Evolutionary conservation across 2,329 filamentous ascomycete genomes (phyloP), one percentile per base, ranked within the genome.

Genomic region (Diaporthe capsici): DNA sequence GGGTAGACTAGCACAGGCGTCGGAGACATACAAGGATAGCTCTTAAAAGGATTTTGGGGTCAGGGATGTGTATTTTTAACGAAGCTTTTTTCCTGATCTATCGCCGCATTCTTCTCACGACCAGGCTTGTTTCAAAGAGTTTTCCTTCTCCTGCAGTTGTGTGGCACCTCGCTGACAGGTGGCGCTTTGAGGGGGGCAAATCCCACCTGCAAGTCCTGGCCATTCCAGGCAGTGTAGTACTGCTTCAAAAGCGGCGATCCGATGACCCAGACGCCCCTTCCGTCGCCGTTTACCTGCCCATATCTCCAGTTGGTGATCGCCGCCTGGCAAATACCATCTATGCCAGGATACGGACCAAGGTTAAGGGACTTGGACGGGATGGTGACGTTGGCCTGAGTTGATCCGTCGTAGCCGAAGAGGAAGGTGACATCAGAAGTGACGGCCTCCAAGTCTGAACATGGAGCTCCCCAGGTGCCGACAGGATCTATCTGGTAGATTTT

Each of bases 221-320:
- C 82, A 70, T 83, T 79, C 81, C 82, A 83, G 4, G 80, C 80
- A 12, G 82, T 84, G 68, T 83, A 83, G 71, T 83, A 83, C 3
- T 78, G 72, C 79, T 84, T 83, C 65, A 84, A 74, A 4, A 84
- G 76, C 6, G 82, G 82, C 2, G 81, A 81, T 3, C 82, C 82
- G 8, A 83, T 57, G 7, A 82, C 74, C 81, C 82, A 84, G 4
- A 80, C 60, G 1, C 76, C 71, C 1, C 76, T 77, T 2, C 76
- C 65, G 1, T 78, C 76, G 1, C 72, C 58, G 44, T 76, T 77
- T 1, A 78, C 31, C 15, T 68, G 68, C 28, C 77, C 49, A 2
- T 67, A 60, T 2, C 20, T 20, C 5, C 77, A 77, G 76, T 76
- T 76, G 53, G 77, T 79, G 28, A 84, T 80, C 4, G 81, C 79